These are phyloP conservation scores for Luvunga scandens DNA, from an alignment of 345 rosid species.

Conservation along the genomic window DNA sequence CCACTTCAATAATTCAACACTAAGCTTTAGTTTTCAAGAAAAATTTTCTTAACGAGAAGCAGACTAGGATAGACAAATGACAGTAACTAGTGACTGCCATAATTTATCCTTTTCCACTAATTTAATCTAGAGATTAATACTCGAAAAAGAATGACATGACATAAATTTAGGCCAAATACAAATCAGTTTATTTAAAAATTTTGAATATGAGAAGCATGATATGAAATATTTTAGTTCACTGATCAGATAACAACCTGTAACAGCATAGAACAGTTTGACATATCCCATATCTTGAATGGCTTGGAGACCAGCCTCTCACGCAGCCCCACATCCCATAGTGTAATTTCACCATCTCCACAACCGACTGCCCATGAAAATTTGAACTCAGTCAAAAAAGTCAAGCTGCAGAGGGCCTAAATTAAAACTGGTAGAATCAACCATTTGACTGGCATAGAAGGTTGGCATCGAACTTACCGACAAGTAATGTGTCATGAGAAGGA, in stretches of 20 bases:
- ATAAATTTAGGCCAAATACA: neutral
- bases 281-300: constrained; percentile 60
- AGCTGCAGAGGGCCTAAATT: neutral
- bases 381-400: constrained; percentile 9
- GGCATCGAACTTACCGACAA: constrained; percentile 46
- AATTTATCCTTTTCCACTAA: neutral
- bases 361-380: constrained; percentile 45
- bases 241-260: constrained; percentile 43
- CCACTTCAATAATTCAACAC: neutral
- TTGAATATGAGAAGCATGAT: neutral
- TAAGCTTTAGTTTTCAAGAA: neutral
- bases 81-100: neutral
- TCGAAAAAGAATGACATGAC: neutral
- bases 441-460: neutral
- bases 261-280: constrained; percentile 34
- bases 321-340: constrained; percentile 59
- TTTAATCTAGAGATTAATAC: neutral
- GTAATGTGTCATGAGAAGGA: constrained; percentile 52
- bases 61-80: neutral
- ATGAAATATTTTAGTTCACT: neutral
- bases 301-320: constrained; percentile 52
- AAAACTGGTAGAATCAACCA: constrained; percentile 3
- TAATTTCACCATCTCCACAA: constrained; percentile 59
- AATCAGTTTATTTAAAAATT: neutral
- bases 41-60: neutral